A percentile compares a stretch with the other conserved stretches of the same genome.
Conservation (phyloP, 805 yeast species). For the Yarrowia yakushimensis region DNA sequence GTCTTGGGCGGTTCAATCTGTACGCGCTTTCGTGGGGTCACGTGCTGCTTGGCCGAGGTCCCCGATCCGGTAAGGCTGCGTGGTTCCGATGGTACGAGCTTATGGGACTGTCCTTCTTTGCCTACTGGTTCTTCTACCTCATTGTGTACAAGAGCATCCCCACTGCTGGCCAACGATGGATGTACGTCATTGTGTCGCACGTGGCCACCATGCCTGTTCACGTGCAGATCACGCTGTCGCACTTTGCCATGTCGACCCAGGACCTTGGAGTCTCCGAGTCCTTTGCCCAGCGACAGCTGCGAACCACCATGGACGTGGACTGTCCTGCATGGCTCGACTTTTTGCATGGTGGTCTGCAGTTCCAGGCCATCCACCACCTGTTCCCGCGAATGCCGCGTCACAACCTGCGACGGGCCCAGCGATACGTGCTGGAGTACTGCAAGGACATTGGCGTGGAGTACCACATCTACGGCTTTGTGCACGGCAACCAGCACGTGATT, state of each 20-base stretch:
- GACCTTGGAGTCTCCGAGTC: conserved; percentile 79
- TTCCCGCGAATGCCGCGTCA: conserved; percentile 89
- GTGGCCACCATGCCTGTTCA: conserved; percentile 86
- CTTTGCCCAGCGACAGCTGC: conserved; percentile 71
- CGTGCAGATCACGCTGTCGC: conserved; percentile 85
- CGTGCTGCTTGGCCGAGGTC: conserved; percentile 71
- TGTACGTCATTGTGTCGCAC: conserved; percentile 69
- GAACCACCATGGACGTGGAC: conserved; percentile 94
- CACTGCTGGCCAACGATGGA: conserved; percentile 51
- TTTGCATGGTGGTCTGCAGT: conserved; percentile 88
- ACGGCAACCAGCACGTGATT: conserved; percentile 72
- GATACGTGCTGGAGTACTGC: conserved; percentile 69
- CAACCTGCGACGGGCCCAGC: conserved; percentile 73
- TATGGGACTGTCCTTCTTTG: conserved; percentile 63
- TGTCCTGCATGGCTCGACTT: conserved; percentile 92
- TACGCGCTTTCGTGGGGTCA: conserved; percentile 80
- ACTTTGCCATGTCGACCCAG: conserved; percentile 90
- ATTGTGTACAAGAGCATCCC: conserved; percentile 52
- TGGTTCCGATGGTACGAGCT: conserved; percentile 81
- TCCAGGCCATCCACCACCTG: conserved; percentile 85
- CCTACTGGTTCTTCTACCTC: conserved; percentile 77
- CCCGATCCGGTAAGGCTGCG: conserved; percentile 75
- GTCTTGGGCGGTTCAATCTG: conserved; percentile 81
- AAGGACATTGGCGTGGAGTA: conserved; percentile 71
- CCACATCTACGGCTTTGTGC: conserved; percentile 77